Evolutionary conservation across 169 alveolate genomes (phyloP).

Genomic region (Plasmodium sp.): DNA sequence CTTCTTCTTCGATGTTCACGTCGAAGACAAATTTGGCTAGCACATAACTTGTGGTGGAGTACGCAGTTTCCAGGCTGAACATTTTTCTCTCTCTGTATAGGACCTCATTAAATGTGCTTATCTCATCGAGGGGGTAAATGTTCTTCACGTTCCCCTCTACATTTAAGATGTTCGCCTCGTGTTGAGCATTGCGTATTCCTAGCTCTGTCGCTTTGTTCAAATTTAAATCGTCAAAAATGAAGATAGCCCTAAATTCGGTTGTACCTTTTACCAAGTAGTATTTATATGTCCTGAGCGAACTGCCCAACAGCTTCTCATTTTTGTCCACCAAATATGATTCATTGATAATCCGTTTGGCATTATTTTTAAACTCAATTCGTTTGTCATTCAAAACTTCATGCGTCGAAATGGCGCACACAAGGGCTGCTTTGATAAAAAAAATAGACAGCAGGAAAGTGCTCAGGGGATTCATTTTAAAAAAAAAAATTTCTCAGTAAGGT

Average conservation of each 20-base stretch:
- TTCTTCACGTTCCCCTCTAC: conserved; percentile 1
- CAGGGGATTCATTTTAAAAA: conserved; percentile 45
- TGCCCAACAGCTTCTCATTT: conserved; percentile 39
- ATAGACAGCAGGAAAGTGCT: conserved; percentile 25
- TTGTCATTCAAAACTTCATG: conserved; percentile 35
- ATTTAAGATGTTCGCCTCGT: conserved; percentile 20
- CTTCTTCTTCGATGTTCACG: conserved; percentile 27
- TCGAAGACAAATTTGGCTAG: conserved; percentile 40
- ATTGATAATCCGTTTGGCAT: conserved; percentile 27
- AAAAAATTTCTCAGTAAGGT: background rate
- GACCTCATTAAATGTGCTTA: conserved; percentile 44
- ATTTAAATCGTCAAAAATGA: conserved; percentile 69
- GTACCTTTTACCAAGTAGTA: conserved; percentile 40
- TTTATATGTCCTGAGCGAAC: conserved; percentile 53
- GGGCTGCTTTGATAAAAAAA: conserved; percentile 1
- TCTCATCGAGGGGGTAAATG: conserved; percentile 50
- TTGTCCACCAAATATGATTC: conserved; percentile 57
- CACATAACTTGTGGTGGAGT: conserved; percentile 55
- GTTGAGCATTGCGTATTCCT: conserved; percentile 4
- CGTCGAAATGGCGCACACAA: conserved; percentile 4
- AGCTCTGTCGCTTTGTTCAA: conserved; percentile 12
- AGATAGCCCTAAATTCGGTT: conserved; percentile 65
- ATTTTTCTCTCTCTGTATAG: conserved; percentile 53
- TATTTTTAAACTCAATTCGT: conserved; percentile 28
- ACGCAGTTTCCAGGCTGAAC: conserved; percentile 36